Conservation (phyloP, 2,329 filamentous ascomycete species). For the Aotearoamyces nothofagi region DNA sequence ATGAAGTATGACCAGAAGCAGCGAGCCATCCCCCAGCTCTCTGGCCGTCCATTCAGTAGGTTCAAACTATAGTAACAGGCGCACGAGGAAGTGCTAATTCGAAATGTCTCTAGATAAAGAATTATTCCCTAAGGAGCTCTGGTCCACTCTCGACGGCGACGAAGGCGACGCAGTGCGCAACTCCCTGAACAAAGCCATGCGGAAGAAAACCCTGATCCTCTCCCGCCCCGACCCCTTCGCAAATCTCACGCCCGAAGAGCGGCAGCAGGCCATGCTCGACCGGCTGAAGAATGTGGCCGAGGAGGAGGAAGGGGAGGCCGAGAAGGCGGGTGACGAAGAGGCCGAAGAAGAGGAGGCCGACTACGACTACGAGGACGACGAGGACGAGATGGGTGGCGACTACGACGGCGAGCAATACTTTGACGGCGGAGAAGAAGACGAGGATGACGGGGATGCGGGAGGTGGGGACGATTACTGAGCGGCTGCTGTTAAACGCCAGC, state of each 20-base stretch:
- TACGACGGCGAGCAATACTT: slow-evolving; percentile 53
- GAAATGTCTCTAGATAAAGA: slow-evolving; percentile 27
- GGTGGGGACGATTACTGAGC: slow-evolving; percentile 32
- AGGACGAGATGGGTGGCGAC: slow-evolving; percentile 41
- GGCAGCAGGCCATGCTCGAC: slow-evolving; percentile 17
- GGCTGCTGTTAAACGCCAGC: no score
- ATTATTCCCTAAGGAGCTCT: slow-evolving; percentile 43
- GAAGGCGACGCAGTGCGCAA: slow-evolving; percentile 11
- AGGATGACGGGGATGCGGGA: slow-evolving; percentile 36
- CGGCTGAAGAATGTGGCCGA: slow-evolving; percentile 12
- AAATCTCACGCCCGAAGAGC: slow-evolving; percentile 11
- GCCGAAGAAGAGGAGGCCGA: slow-evolving; percentile 30
- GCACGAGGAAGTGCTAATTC: slow-evolving; percentile 4
- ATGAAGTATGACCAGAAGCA: slow-evolving; percentile 40
- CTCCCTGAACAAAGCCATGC: slow-evolving; percentile 14
- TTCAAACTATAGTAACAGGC: slow-evolving; percentile 8
- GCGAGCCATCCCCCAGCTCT: slow-evolving; percentile 35
- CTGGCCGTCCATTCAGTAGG: slow-evolving; percentile 37
- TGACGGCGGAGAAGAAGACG: slow-evolving; percentile 38
- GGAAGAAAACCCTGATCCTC: slow-evolving; percentile 18
- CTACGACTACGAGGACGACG: slow-evolving; percentile 43
- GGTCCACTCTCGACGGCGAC: slow-evolving; percentile 31
- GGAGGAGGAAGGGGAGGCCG: slow-evolving; percentile 15
- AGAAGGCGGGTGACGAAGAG: slow-evolving; percentile 22
- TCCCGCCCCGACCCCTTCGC: background rate